Base-by-base conservation (phyloP, 129 eudicot species). In the Cynara cardunculus region DNA sequence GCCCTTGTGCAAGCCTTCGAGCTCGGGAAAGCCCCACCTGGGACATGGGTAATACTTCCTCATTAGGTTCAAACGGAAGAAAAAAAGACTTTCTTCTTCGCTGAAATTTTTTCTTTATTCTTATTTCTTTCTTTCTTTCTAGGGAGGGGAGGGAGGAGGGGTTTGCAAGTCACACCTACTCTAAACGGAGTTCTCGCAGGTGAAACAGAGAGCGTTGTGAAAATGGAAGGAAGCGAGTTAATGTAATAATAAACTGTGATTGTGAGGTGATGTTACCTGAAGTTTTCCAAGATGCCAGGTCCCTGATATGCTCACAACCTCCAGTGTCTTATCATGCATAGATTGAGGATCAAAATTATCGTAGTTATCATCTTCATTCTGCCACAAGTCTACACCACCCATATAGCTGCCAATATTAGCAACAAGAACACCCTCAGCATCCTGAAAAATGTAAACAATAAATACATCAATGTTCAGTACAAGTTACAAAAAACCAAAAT, bases 321-420 rank as follows among this genome's bases (percentile, higher is more conserved):
- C 99, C 75, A 96, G 90, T 72, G 87, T 80, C 83, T 88, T 88
- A 81, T 96, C 99, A 61, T 96, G 99, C 98, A 96, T 92, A 24
- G 99, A 96, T 71, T 96, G 99, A 76, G 99, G 99, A 84, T 96
- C 96, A 86, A 96, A 89, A 76, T 91, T 93, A 72, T 93, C 98
- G 37, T 85, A 91, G 27, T 77, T 91, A 71, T 96, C 99, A 88
- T 96, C 99, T 84, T 96, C 99, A 86, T 96, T 93, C 72, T 93
- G 97, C 99, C 99, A 96, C 88, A 96, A 87, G 81, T 96, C 99
- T 79, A 96, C 99, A 21, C 99, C 99, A n/a, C 99, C 99, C 99
- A 96, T 96, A 72, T 96, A 96, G 85, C 99, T 96, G 66, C 99
- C 99, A 71, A 96, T 96, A 80, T 96, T 96, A 24, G 91, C 98